Percentiles rank a stretch among this genome's conserved stretches.
These are phyloP conservation scores for Phaeosphaeriaceae sp. DNA, from an alignment of 2,329 filamentous ascomycete genomes.

Conservation along the genomic window DNA sequence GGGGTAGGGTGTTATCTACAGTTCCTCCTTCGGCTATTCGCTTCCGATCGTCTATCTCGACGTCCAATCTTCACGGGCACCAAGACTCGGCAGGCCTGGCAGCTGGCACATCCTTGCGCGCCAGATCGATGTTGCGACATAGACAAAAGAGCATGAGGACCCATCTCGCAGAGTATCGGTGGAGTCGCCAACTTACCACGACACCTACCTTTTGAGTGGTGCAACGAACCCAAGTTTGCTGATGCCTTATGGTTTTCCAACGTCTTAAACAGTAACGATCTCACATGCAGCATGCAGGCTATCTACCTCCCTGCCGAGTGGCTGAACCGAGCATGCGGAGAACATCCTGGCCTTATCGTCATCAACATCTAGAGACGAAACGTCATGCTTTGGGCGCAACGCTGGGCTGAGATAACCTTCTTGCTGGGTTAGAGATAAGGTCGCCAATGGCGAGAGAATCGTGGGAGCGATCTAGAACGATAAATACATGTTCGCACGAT, in stretches of 20 bases:
- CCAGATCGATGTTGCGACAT: not conserved
- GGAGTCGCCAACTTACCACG: not conserved
- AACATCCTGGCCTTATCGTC: conserved; percentile 3
- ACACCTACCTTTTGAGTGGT: not conserved
- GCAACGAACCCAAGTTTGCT: not conserved
- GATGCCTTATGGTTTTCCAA: not conserved
- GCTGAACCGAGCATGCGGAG: conserved; percentile 4
- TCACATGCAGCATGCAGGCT: not conserved
- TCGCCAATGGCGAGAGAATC: not conserved
- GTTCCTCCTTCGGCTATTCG: not conserved
- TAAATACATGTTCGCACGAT: conserved; percentile 4
- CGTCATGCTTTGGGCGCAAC: not conserved
- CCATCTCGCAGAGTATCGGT: not conserved
- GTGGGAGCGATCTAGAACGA: not conserved
- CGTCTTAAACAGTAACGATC: not conserved
- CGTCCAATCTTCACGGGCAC: not conserved
- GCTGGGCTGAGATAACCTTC: not conserved
- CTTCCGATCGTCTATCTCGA: not conserved
- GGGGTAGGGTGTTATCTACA: not conserved
- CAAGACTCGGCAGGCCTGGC: not conserved
- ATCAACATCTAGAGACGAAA: not conserved
- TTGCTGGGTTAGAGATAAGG: conserved; percentile 6
- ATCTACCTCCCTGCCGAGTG: not conserved
- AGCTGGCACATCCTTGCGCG: not conserved
- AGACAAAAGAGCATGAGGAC: not conserved